Evolutionary conservation across 768 basidiomycete genomes (phyloP).

Genomic region (Boletus reticulatus): DNA sequence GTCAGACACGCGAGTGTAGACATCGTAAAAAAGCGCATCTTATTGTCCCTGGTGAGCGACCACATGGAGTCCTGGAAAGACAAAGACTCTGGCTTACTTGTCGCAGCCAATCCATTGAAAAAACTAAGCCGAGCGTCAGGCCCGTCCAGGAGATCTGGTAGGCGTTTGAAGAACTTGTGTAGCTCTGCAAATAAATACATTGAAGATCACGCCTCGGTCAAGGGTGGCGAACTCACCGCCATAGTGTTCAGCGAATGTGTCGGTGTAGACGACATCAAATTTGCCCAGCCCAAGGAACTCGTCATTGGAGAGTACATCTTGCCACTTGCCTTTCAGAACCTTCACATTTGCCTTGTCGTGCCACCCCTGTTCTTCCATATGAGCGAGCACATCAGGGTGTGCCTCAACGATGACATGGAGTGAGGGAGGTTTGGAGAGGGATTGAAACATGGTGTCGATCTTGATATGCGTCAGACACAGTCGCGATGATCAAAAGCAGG

Average conservation of each 20-base stretch:
- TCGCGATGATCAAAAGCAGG: neutral
- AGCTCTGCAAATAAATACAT: constrained; percentile 49
- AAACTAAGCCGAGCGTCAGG: constrained; percentile 86
- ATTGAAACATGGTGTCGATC: constrained; percentile 85
- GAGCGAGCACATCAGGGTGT: constrained; percentile 84
- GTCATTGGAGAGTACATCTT: constrained; percentile 69
- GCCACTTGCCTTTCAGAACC: constrained; percentile 92
- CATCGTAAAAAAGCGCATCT: constrained; percentile 90
- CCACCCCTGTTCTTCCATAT: constrained; percentile 80
- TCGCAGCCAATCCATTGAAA: constrained; percentile 96
- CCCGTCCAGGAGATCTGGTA: constrained; percentile 74
- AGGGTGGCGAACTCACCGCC: constrained; percentile 38
- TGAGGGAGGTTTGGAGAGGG: constrained; percentile 52
- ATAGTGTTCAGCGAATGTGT: constrained; percentile 91
- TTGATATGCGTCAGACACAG: constrained; percentile 30
- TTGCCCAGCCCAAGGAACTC: constrained; percentile 62
- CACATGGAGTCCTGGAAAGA: neutral
- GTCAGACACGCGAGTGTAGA: constrained; percentile 83
- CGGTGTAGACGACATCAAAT: constrained; percentile 89
- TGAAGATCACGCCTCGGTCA: neutral
- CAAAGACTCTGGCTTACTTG: constrained; percentile 52
- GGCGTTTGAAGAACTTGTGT: constrained; percentile 72
- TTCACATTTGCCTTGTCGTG: constrained; percentile 71
- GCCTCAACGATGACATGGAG: constrained; percentile 92
- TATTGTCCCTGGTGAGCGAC: constrained; percentile 4